These are phyloP conservation scores for Thelephora terrestris DNA, from an alignment of 1,284 basidiomycete genomes.

Conservation along the genomic window DNA sequence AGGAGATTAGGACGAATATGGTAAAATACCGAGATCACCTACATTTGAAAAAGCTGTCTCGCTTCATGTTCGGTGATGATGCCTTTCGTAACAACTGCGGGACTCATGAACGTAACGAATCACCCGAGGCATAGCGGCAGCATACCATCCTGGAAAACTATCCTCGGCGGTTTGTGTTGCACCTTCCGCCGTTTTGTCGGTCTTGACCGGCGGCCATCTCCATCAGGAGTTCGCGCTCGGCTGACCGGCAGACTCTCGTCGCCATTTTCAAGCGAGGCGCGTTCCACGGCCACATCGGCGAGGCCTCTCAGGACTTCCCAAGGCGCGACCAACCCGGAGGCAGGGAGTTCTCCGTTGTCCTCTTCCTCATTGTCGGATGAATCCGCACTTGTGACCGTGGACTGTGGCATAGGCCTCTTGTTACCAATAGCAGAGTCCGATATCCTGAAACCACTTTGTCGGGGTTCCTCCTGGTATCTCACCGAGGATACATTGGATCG, in stretches of 20 bases:
- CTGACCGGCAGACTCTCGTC: slow-evolving; percentile 66
- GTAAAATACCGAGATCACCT: slow-evolving; percentile 20
- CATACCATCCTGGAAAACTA: slow-evolving; percentile 62
- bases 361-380: slow-evolving; percentile 64
- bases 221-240: slow-evolving; percentile 59
- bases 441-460: slow-evolving; percentile 20
- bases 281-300: slow-evolving; percentile 69
- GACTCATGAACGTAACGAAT: slow-evolving; percentile 10
- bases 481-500: slow-evolving; percentile 43
- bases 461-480: slow-evolving; percentile 39
- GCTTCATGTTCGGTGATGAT: slow-evolving; percentile 75
- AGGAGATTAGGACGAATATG: slow-evolving; percentile 7
- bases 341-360: slow-evolving; percentile 67
- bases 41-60: slow-evolving; percentile 77
- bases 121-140: slow-evolving; percentile 4
- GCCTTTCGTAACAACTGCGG: slow-evolving; percentile 66
- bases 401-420: slow-evolving; percentile 49
- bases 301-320: slow-evolving; percentile 75
- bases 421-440: slow-evolving; percentile 28
- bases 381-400: slow-evolving; percentile 62
- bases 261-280: slow-evolving; percentile 65
- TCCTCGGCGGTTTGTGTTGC: slow-evolving; percentile 41
- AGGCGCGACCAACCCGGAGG: slow-evolving; percentile 69
- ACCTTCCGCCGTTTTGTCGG: slow-evolving; percentile 65
- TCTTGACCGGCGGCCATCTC: slow-evolving; percentile 46